phyloP scores from a whole-genome alignment of 2,329 filamentous ascomycete genomes.

The Herpomyces periplanetae region DNA sequence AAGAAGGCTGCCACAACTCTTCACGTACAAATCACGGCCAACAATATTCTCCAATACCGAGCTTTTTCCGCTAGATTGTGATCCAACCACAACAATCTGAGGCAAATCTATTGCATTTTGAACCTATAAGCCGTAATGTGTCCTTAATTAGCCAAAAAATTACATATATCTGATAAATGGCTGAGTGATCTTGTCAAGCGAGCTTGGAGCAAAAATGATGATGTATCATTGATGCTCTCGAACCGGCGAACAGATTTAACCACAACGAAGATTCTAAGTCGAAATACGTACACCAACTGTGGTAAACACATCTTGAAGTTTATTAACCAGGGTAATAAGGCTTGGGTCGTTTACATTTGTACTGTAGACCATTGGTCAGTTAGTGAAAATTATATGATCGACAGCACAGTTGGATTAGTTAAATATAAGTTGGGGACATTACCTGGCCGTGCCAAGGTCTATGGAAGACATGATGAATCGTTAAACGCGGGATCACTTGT shows the following conservation, averaged over 20 bases:
- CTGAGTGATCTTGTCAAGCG: slow-evolving; percentile 5
- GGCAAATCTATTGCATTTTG: slow-evolving; percentile 97
- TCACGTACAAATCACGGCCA: slow-evolving; percentile 70
- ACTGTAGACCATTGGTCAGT: no score
- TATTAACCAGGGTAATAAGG: slow-evolving; percentile 61
- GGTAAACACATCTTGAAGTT: slow-evolving; percentile 93
- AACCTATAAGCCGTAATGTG: slow-evolving; percentile 14
- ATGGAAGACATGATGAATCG: no score
- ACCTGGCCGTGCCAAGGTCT: no score
- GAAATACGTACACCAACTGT: slow-evolving; percentile 35
- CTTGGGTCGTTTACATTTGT: slow-evolving; percentile 30
- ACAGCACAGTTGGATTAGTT: no score
- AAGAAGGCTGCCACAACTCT: slow-evolving; percentile 1
- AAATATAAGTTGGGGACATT: no score
- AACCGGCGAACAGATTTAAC: slow-evolving; percentile 1
- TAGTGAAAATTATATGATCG: no score
- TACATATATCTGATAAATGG: slow-evolving; percentile 1
- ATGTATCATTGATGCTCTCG: slow-evolving; percentile 2
- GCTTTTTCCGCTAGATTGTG: slow-evolving; percentile 96
- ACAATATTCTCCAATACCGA: slow-evolving; percentile 97
- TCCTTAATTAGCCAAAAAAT: background rate
- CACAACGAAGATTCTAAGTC: slow-evolving; percentile 1
- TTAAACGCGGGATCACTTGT: no score
- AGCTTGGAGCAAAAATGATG: slow-evolving; percentile 1
- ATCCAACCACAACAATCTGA: slow-evolving; percentile 89